These are phyloP conservation scores for Albatrellus ellisii DNA, from an alignment of 768 basidiomycete genomes.

Conservation along the genomic window DNA sequence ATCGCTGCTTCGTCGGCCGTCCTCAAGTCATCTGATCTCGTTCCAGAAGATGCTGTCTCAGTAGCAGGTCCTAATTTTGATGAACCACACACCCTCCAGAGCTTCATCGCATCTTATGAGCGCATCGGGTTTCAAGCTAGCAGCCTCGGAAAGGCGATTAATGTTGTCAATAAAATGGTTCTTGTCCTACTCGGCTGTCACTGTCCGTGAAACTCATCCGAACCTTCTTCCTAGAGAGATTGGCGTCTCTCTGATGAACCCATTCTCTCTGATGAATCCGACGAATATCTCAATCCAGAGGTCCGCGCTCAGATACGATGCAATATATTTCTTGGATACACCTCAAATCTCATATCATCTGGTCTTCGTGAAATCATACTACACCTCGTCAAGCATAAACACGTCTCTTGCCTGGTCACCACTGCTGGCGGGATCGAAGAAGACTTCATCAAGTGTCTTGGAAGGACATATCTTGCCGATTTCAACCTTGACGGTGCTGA, in stretches of 20 bases:
- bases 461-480: conserved; percentile 90
- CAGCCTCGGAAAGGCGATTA: conserved; percentile 76
- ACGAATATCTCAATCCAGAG: conserved; percentile 43
- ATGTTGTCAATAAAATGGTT: conserved; percentile 92
- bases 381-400: conserved; percentile 86
- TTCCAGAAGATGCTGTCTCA: conserved; percentile 48
- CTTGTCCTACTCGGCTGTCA: conserved; percentile 9
- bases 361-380: conserved; percentile 88
- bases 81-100: conserved; percentile 44
- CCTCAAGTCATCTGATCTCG: conserved; percentile 58
- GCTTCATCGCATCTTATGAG: conserved; percentile 68
- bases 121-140: conserved; percentile 97
- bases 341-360: conserved; percentile 96
- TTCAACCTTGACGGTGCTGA: conserved; percentile 88
- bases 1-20: conserved; percentile 59
- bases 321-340: conserved; percentile 93
- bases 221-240: conserved; percentile 40
- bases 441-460: conserved; percentile 97
- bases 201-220: neutral
- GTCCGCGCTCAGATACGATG: conserved; percentile 63
- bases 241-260: conserved; percentile 89
- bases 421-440: conserved; percentile 98
- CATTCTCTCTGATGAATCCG: conserved; percentile 51
- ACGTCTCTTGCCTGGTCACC: conserved; percentile 83
- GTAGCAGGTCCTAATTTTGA: conserved; percentile 88